These are phyloP conservation scores for Capsaspora owczarzaki DNA, from an alignment of 78 protist genomes.

Conservation along the genomic window DNA sequence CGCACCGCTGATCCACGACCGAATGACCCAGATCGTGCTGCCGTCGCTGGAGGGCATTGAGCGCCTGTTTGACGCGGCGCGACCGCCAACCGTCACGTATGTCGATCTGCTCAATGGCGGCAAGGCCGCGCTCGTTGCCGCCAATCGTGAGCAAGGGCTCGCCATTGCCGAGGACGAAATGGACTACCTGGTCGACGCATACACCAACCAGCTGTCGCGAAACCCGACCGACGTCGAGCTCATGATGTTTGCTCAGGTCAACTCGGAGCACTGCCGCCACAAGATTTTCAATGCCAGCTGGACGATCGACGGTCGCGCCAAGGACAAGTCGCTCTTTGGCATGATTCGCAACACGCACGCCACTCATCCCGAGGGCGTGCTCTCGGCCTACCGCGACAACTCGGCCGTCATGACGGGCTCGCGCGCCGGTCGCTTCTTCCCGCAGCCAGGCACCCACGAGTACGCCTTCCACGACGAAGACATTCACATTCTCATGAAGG, in stretches of 20 bases:
- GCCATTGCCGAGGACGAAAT: slow-evolving; percentile 77
- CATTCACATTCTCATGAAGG: slow-evolving; percentile 66
- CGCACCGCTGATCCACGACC: slow-evolving; percentile 54
- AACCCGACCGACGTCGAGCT: slow-evolving; percentile 85
- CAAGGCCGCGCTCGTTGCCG: background rate
- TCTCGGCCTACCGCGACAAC: slow-evolving; percentile 84
- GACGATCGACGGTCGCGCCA: slow-evolving; percentile 57
- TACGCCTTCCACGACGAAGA: slow-evolving; percentile 9
- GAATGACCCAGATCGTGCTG: slow-evolving; percentile 77
- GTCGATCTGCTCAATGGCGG: slow-evolving; percentile 33
- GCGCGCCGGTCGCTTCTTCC: background rate
- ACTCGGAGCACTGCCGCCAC: slow-evolving; percentile 62
- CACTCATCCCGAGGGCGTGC: slow-evolving; percentile 12
- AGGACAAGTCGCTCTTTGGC: slow-evolving; percentile 46
- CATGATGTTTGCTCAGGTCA: slow-evolving; percentile 69
- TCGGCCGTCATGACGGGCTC: slow-evolving; percentile 57
- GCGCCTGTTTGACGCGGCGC: background rate
- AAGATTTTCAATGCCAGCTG: slow-evolving; percentile 67
- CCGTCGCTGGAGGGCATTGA: background rate
- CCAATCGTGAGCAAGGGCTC: slow-evolving; percentile 20
- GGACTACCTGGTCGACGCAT: slow-evolving; percentile 57
- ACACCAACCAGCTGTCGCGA: slow-evolving; percentile 44
- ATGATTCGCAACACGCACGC: slow-evolving; percentile 40
- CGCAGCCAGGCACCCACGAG: background rate
- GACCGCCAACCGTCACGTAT: background rate